Evolutionary conservation across 2,329 filamentous ascomycete genomes (phyloP).

Genomic region (Eurotiales sp.): DNA sequence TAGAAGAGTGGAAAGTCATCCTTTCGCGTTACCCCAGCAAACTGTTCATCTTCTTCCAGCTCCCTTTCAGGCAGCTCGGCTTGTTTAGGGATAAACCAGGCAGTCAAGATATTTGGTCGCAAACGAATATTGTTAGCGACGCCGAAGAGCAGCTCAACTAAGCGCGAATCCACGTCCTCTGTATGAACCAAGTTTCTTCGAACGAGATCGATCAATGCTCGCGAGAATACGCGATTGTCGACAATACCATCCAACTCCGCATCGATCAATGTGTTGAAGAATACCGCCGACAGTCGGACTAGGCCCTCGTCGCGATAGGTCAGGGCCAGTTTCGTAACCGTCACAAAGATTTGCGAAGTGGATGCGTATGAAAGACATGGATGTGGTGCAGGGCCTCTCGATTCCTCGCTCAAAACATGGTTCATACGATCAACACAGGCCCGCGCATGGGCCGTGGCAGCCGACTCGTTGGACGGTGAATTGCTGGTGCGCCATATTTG

Average conservation of each 20-base stretch:
- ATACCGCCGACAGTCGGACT: constrained; percentile 75
- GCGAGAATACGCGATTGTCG: constrained; percentile 78
- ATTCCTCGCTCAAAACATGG: constrained; percentile 79
- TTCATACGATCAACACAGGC: constrained; percentile 55
- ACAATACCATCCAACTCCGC: constrained; percentile 95
- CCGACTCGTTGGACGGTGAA: constrained; percentile 49
- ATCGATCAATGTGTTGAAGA: constrained; percentile 91
- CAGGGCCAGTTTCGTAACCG: constrained; percentile 83
- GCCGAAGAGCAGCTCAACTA: constrained; percentile 91
- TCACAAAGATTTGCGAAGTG: constrained; percentile 81
- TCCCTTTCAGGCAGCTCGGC: constrained; percentile 36
- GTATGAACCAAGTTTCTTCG: constrained; percentile 65
- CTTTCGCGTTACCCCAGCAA: constrained; percentile 79
- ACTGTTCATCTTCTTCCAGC: constrained; percentile 59
- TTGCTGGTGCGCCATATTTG: constrained; percentile 59
- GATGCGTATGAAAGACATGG: constrained; percentile 86
- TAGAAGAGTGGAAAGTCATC: constrained; percentile 96
- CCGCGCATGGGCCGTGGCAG: constrained; percentile 49
- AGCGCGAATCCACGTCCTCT: constrained; percentile 77
- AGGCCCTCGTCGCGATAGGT: constrained; percentile 81
- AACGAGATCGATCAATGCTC: constrained; percentile 81
- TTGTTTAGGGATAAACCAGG: constrained; percentile 75
- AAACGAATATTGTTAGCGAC: constrained; percentile 94
- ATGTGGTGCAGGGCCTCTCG: constrained; percentile 80
- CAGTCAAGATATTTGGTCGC: constrained; percentile 77